Evolutionary conservation across 1,284 basidiomycete genomes (phyloP).

Genomic region (Tetrapyrgos nigripes): DNA sequence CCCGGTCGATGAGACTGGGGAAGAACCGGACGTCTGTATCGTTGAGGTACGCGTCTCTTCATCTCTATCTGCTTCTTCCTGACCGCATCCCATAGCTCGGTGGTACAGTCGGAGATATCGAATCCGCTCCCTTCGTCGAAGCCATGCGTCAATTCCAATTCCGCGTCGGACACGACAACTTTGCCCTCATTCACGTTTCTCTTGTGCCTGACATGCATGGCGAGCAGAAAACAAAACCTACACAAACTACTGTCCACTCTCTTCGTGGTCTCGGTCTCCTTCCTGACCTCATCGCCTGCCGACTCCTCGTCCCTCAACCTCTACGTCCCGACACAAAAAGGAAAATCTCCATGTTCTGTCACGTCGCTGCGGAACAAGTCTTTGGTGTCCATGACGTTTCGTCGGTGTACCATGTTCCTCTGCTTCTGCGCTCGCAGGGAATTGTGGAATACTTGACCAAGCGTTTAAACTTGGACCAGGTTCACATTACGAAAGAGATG

Average conservation of each 20-base stretch:
- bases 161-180: constrained; percentile 96
- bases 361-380: constrained; percentile 93
- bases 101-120: constrained; percentile 96
- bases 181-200: constrained; percentile 98
- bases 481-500: constrained; percentile 66
- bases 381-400: constrained; percentile 96
- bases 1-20: constrained; percentile 93
- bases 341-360: constrained; percentile 99
- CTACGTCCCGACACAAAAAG: constrained; percentile 88
- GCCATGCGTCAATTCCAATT: constrained; percentile 99
- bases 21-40: constrained; percentile 96
- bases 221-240: constrained; percentile 99
- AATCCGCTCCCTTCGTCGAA: constrained; percentile 97
- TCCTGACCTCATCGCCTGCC: constrained; percentile 96
- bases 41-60: constrained; percentile 73
- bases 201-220: constrained; percentile 98
- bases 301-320: constrained; percentile 74
- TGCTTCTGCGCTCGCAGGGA: constrained; percentile 92
- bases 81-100: constrained; percentile 75
- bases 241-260: constrained; percentile 96
- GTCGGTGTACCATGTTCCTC: constrained; percentile 97
- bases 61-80: neutral
- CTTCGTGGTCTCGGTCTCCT: constrained; percentile 92
- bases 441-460: constrained; percentile 87
- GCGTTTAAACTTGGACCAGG: constrained; percentile 75